Base-by-base conservation (phyloP, 139 green algal genomes). In the Eudorina sp. region DNA sequence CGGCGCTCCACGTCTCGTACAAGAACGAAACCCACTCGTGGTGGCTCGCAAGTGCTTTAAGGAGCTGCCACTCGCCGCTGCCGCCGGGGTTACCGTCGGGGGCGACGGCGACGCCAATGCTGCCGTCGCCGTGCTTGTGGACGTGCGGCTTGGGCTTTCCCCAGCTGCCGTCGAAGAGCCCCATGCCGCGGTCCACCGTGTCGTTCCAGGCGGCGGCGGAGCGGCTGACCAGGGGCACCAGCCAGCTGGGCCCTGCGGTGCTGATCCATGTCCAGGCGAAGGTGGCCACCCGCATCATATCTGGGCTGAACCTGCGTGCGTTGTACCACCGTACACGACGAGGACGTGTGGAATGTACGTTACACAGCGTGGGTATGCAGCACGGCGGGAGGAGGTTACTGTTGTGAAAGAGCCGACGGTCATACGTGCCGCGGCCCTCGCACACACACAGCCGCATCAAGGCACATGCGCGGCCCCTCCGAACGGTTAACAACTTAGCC, bases 261-360 rank as follows among this genome's bases (percentile, higher is more conserved):
- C 70, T 62, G 29, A 96, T 88, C 96, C 95, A 96, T n/a, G 87
- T 88, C 93, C 93, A 96, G 11, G 92, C 88, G 83, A 95, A 91
- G 21, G 81, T 66, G 0, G 91, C 91, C 45, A 95, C 78, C 58
- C 66, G 48, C 92, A 97, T 92, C 31, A 93, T 80, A 25, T 88
- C 90, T 1, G 88, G 84, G 19, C 55, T 87, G 73, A 95, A 93
- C 51, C 87, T 94, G 88, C 58, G 34, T n/a, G n/a, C n/a, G n/a
- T n/a, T n/a, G n/a, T n/a, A n/a, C n/a, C n/a, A n/a, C n/a, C n/a
- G n/a, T n/a, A n/a, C n/a, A n/a, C n/a, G n/a, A n/a, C n/a, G n/a
- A n/a, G n/a, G n/a, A n/a, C n/a, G n/a, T n/a, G n/a, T n/a, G n/a
- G n/a, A n/a, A n/a, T n/a, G n/a, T n/a, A n/a, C n/a, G n/a, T n/a